phyloP scores from a whole-genome alignment of 345 rosid genomes.

The Brassica incana region DNA sequence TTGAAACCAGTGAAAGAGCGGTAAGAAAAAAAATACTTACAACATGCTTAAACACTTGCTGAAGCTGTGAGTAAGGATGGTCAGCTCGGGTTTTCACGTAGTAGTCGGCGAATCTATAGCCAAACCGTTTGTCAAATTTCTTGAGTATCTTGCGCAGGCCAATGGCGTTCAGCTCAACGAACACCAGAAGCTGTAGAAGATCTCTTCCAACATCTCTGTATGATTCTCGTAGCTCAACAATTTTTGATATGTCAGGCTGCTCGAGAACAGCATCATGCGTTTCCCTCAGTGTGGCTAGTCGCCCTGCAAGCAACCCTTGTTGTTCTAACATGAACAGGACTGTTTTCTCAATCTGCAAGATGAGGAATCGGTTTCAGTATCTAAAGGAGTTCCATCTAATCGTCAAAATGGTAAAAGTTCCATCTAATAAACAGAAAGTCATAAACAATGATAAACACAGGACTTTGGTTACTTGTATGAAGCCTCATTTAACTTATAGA shows the following conservation, averaged over 20 bases:
- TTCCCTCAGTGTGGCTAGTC: conserved; percentile 66
- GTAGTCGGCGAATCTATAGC: conserved; percentile 85
- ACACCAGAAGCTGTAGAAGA: conserved; percentile 76
- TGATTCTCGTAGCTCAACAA: conserved; percentile 68
- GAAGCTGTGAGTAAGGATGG: conserved; percentile 99
- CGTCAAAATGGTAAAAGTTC: background rate
- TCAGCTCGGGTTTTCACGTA: conserved; percentile 95
- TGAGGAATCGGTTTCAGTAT: background rate
- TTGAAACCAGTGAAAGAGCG: conserved; percentile 7
- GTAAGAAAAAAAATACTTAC: conserved; percentile 44
- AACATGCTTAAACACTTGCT: conserved; percentile 99
- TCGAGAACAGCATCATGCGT: conserved; percentile 61
- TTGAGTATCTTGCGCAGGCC: conserved; percentile 95
- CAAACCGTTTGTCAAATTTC: conserved; percentile 96
- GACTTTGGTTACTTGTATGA: background rate
- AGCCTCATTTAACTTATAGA: background rate
- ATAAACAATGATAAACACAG: background rate
- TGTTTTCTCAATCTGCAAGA: conserved; percentile 83
- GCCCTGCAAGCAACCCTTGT: conserved; percentile 84
- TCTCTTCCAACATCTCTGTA: conserved; percentile 78
- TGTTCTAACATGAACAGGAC: conserved; percentile 95
- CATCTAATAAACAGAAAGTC: conserved; percentile 5
- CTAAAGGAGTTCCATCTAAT: background rate
- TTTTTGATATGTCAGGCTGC: conserved; percentile 66
- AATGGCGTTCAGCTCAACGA: conserved; percentile 86